Evolutionary conservation across 176 grass and related monocot species (phyloP), one percentile per base, ranked within the genome.

Genomic region (Alopecurus myosuroides): DNA sequence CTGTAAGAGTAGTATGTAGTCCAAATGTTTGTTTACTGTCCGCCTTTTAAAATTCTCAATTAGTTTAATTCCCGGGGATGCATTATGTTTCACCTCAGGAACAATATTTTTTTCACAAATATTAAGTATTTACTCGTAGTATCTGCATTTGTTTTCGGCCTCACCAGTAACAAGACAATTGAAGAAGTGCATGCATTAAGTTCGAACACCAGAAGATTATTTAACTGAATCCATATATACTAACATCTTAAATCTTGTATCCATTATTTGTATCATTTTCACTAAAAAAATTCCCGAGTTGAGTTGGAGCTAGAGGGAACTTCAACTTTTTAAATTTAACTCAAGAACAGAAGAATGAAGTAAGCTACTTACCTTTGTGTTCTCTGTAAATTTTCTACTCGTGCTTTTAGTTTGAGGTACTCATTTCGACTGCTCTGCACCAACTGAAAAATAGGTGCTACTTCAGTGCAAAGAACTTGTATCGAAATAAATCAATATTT

Each of bases 381-480:
- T 74, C 86, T 86, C 81, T 99, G 97, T 74, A 99, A 84, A 63
- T 41, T 86, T 37, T 94, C 92, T n/a, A 99, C 89, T 18, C 84
- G 84, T 20, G 84, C 50, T 87, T 99, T 96, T 39, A 99, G 88
- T 67, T 85, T 92, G 36, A 97, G 71, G 72, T 94, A 99, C 76
- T 99, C 94, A 18, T 94, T 91, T 20, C 88, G 94, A 78, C 92
- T 99, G 57, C 84, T 99, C 78, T 89, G 89, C 42, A 97, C 84
- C 61, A 93, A 70, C 94, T 97, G 89, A 88, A 93, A 84, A 53
- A 86, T 30, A 80, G 67, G 9, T 55, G 49, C 9, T 40, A 50
- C 18, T 74, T 90, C 66, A 90, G 48, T 79, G 52, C 34, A 77
- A 48, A 7, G 1, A 49, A 49, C 8, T 81, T 22, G n/a, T 10